Conservation (phyloP, 371 early-diverging fungal species). For the Circinella umbellata region DNA sequence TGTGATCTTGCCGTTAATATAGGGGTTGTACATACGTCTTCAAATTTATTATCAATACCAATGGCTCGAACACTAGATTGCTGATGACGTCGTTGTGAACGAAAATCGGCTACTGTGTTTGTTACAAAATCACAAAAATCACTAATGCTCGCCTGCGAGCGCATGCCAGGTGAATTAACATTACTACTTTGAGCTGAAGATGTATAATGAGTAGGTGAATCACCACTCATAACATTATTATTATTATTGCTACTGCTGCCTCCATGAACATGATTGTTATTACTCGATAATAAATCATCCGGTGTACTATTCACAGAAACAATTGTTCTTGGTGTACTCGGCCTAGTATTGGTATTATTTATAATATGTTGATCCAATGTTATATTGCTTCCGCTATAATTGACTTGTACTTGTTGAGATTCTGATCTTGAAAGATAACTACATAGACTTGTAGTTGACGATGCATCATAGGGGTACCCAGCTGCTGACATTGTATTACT, state of each 20-base stretch:
- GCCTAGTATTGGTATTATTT: background rate
- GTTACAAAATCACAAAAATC: constrained; percentile 28
- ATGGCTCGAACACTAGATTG: constrained; percentile 25
- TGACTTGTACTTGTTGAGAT: background rate
- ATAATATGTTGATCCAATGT: background rate
- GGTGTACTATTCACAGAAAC: background rate
- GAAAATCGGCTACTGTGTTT: constrained; percentile 24
- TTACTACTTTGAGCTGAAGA: constrained; percentile 12
- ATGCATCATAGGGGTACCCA: background rate
- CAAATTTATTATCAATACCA: constrained; percentile 31
- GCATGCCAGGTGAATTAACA: constrained; percentile 13
- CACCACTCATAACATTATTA: background rate
- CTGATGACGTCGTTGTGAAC: constrained; percentile 24
- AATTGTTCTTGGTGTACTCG: constrained; percentile 5
- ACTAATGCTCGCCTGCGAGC: constrained; percentile 23
- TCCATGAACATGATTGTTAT: too few relatives aligned
- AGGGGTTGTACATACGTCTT: constrained; percentile 31
- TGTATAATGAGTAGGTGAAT: constrained; percentile 6
- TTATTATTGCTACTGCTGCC: background rate
- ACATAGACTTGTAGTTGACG: constrained; percentile 18
- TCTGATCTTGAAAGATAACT: constrained; percentile 12
- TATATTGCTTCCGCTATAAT: background rate
- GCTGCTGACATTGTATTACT: background rate
- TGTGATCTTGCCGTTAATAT: constrained; percentile 30
- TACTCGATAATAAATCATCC: background rate